Percentiles rank a stretch among this genome's conserved stretches.
These are phyloP conservation scores for Baorangia bicolor DNA, from an alignment of 768 basidiomycete genomes.

Conservation along the genomic window DNA sequence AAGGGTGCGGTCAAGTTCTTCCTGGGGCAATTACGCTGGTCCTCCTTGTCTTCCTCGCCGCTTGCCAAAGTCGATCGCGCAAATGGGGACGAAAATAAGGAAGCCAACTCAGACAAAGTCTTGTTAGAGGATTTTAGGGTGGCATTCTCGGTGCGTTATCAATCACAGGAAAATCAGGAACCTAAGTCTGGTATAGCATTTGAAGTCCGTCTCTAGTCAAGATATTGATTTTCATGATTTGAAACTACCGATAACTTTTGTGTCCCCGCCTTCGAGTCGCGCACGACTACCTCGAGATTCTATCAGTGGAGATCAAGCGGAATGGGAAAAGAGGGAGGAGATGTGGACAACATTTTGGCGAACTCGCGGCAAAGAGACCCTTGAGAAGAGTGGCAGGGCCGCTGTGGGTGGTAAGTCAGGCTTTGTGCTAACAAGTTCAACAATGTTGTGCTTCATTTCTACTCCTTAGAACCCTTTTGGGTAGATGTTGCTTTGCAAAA, in stretches of 20 bases:
- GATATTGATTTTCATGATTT: conserved; percentile 44
- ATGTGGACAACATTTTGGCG: conserved; percentile 65
- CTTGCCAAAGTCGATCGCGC: conserved; percentile 14
- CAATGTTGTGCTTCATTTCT: neutral
- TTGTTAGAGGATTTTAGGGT: conserved; percentile 87
- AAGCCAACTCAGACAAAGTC: conserved; percentile 56
- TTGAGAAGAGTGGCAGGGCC: conserved; percentile 58
- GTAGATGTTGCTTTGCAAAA: conserved; percentile 70
- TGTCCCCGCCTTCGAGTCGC: conserved; percentile 53
- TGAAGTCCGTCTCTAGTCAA: conserved; percentile 56
- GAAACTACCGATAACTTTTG: conserved; percentile 66
- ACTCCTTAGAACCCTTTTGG: conserved; percentile 66
- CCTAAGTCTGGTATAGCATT: conserved; percentile 53
- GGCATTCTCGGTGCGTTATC: conserved; percentile 68
- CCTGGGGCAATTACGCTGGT: conserved; percentile 62
- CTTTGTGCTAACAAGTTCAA: neutral
- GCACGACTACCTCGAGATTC: conserved; percentile 57
- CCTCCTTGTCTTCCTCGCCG: conserved; percentile 24
- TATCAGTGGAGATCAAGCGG: conserved; percentile 39
- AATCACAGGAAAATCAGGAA: neutral
- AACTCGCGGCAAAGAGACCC: conserved; percentile 48
- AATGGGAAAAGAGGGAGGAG: conserved; percentile 68
- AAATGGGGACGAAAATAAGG: conserved; percentile 29
- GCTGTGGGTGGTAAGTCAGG: conserved; percentile 55
- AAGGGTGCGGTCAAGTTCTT: conserved; percentile 77